Evolutionary conservation across 116 monocot species (phyloP).

Genomic region (Phalaenopsis hybrid): DNA sequence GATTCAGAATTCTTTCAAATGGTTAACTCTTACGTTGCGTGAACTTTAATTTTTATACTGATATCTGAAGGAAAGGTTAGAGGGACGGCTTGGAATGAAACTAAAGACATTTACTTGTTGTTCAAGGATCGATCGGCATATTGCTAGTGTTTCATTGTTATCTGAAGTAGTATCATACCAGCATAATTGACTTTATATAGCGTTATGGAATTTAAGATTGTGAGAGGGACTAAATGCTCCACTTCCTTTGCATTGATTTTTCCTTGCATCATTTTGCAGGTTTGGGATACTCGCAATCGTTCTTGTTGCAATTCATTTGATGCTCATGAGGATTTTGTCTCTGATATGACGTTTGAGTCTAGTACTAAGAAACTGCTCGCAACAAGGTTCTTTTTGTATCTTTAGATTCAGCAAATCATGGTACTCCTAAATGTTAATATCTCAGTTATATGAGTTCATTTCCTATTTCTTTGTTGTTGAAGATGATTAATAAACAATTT

Average conservation of each 20-base stretch:
- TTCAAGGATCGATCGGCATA: background rate
- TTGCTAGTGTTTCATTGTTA: background rate
- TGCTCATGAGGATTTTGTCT: slow-evolving; percentile 76
- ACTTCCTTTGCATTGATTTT: slow-evolving; percentile 1
- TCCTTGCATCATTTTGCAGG: slow-evolving; percentile 30
- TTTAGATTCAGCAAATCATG: background rate
- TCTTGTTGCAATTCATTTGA: slow-evolving; percentile 83
- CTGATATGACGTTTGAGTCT: slow-evolving; percentile 76
- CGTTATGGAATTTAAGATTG: background rate
- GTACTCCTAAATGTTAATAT: background rate
- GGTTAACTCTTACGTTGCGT: background rate
- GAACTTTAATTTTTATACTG: background rate
- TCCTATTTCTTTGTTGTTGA: background rate
- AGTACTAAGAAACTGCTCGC: slow-evolving; percentile 58
- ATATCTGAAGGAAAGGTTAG: background rate
- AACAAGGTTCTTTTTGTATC: slow-evolving; percentile 47
- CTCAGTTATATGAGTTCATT: background rate
- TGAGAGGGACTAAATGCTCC: background rate
- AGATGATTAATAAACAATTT: background rate
- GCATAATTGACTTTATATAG: slow-evolving; percentile 5
- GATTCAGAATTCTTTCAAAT: background rate
- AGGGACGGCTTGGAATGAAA: background rate
- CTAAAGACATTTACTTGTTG: background rate
- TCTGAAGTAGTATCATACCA: background rate
- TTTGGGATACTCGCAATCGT: slow-evolving; percentile 88